Conservation (phyloP, 2,329 filamentous ascomycete genomes). For the Hymenoscyphus albidus region DNA sequence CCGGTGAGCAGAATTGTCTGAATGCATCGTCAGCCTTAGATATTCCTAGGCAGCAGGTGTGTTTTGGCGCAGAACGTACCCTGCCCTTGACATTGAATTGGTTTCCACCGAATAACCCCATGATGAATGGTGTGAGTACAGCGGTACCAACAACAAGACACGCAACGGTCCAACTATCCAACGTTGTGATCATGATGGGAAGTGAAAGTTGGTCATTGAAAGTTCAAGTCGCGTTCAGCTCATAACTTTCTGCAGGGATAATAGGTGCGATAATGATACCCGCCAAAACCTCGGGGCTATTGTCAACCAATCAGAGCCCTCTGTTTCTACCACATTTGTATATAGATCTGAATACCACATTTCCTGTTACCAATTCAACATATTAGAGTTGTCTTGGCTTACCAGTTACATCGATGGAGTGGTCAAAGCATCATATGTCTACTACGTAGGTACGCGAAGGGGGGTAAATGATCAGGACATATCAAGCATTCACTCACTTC, state of each 20-base stretch:
- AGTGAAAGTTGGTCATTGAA: not conserved
- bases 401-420: no score
- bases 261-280: not conserved
- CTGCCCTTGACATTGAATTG: constrained; percentile 81
- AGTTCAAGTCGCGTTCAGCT: not conserved
- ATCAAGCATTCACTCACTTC: no score
- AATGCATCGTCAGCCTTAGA: constrained; percentile 17
- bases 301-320: no score
- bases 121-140: constrained; percentile 40
- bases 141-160: constrained; percentile 18
- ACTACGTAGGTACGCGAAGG: no score
- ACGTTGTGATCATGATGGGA: constrained; percentile 17
- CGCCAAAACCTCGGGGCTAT: no score
- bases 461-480: no score
- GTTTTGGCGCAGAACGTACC: constrained; percentile 46
- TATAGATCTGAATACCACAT: no score
- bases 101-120: constrained; percentile 72
- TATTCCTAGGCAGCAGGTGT: not conserved
- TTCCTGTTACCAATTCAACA: no score
- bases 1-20: constrained; percentile 89
- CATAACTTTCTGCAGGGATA: not conserved
- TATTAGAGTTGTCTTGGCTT: no score
- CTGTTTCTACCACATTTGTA: no score
- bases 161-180: constrained; percentile 17
- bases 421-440: no score